Evolutionary conservation across 1,284 basidiomycete genomes (phyloP).

Genomic region (Sparassis latifolia): DNA sequence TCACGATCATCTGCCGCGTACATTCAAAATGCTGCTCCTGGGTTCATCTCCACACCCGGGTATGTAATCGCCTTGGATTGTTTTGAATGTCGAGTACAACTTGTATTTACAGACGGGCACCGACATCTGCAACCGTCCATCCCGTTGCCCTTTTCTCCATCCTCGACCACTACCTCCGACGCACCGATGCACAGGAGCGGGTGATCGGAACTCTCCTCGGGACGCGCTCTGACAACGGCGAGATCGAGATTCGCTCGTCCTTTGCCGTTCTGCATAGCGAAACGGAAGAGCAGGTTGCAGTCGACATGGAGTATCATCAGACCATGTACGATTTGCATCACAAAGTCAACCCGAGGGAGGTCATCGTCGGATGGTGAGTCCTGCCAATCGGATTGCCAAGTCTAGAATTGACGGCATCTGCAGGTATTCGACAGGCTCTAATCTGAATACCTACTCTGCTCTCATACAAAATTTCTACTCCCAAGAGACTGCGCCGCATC

Average conservation of each 20-base stretch:
- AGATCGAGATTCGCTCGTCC: constrained; percentile 66
- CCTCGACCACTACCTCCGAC: constrained; percentile 94
- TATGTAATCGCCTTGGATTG: constrained; percentile 11
- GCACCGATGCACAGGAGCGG: constrained; percentile 75
- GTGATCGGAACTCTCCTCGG: constrained; percentile 97
- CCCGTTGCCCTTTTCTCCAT: constrained; percentile 94
- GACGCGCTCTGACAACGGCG: constrained; percentile 58
- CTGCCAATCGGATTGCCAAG: too few species aligned
- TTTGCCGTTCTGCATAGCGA: constrained; percentile 92
- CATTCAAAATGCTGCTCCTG: constrained; percentile 40
- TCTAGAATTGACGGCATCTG: background rate
- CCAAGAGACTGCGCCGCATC: constrained; percentile 84
- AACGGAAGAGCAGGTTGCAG: constrained; percentile 86
- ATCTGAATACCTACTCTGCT: constrained; percentile 93
- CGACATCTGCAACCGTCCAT: constrained; percentile 76
- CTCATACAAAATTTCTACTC: constrained; percentile 99
- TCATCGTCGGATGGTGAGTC: constrained; percentile 84
- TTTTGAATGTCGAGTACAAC: background rate
- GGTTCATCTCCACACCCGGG: constrained; percentile 28
- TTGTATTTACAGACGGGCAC: constrained; percentile 46
- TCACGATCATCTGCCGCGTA: constrained; percentile 63
- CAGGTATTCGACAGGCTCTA: constrained; percentile 88
- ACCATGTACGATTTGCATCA: constrained; percentile 89
- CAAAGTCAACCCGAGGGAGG: constrained; percentile 79
- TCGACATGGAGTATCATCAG: constrained; percentile 95